Conservation (phyloP, 768 basidiomycete genomes). For the Chalciporus chontae region DNA sequence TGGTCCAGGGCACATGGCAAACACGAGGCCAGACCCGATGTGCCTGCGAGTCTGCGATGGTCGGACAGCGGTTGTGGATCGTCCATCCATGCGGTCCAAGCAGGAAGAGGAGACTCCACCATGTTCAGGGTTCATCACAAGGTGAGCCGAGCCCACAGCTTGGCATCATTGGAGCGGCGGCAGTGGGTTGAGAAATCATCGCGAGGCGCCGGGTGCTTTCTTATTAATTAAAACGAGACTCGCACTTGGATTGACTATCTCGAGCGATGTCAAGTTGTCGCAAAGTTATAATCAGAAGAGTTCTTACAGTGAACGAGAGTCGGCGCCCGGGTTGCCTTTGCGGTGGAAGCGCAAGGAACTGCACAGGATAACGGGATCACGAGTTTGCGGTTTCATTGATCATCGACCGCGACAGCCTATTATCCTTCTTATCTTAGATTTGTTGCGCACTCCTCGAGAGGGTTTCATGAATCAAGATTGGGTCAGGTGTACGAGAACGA, state of each 20-base stretch:
- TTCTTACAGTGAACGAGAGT: not conserved
- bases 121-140: not conserved
- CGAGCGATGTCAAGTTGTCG: not conserved
- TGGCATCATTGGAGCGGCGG: too few relatives aligned
- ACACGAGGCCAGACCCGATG: slow-evolving; percentile 20
- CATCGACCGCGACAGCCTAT: too few relatives aligned
- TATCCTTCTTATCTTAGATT: not conserved
- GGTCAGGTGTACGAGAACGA: not conserved
- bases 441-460: not conserved
- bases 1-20: not conserved
- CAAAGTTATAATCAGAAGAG: not conserved
- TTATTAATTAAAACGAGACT: too few relatives aligned
- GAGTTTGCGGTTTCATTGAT: too few relatives aligned
- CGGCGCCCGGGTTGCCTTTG: too few relatives aligned
- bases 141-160: not conserved
- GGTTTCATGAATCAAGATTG: not conserved
- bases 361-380: not conserved
- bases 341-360: not conserved
- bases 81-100: not conserved
- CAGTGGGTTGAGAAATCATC: too few relatives aligned
- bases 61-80: not conserved
- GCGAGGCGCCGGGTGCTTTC: not conserved
- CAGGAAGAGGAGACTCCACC: not conserved
- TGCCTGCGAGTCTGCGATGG: not conserved
- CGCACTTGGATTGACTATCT: not conserved